phyloP scores from a whole-genome alignment of 2,329 filamentous ascomycete species.

The Botrytis galanthina region DNA sequence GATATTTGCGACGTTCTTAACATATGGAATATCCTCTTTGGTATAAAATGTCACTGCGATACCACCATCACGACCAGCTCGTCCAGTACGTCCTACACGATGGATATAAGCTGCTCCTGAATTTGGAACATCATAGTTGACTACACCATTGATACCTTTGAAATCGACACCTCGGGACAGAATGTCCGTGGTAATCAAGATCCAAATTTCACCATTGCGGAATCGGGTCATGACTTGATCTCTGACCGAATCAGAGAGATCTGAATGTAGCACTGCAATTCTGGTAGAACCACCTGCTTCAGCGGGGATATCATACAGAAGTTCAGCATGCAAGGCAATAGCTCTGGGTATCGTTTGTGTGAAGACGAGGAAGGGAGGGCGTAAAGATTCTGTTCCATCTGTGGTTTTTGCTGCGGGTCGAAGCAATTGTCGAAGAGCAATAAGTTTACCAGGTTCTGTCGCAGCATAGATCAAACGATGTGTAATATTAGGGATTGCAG shows the following conservation, averaged over 20 bases:
- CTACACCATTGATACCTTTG: slow-evolving; percentile 88
- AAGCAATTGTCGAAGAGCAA: slow-evolving; percentile 84
- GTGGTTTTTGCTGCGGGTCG: slow-evolving; percentile 66
- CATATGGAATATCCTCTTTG: slow-evolving; percentile 84
- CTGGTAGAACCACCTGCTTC: slow-evolving; percentile 81
- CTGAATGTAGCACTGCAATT: slow-evolving; percentile 87
- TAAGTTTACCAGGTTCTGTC: slow-evolving; percentile 88
- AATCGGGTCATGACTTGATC: slow-evolving; percentile 85
- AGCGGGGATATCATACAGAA: slow-evolving; percentile 90
- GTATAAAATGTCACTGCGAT: slow-evolving; percentile 94
- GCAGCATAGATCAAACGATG: slow-evolving; percentile 90
- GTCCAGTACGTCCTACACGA: slow-evolving; percentile 84
- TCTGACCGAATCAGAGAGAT: slow-evolving; percentile 72
- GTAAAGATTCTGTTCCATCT: slow-evolving; percentile 49
- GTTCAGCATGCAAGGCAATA: slow-evolving; percentile 79
- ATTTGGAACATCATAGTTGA: slow-evolving; percentile 97
- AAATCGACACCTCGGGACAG: slow-evolving; percentile 93
- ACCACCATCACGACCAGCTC: slow-evolving; percentile 83
- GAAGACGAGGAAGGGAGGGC: slow-evolving; percentile 91
- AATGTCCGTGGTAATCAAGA: slow-evolving; percentile 93
- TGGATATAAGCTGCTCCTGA: slow-evolving; percentile 89
- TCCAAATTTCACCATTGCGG: slow-evolving; percentile 89
- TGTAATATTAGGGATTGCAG: slow-evolving; percentile 85
- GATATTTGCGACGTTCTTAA: slow-evolving; percentile 91
- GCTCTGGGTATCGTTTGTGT: slow-evolving; percentile 94